These are phyloP conservation scores for Dactylella cylindrospora DNA, from an alignment of 2,329 filamentous ascomycete species.

Conservation along the genomic window DNA sequence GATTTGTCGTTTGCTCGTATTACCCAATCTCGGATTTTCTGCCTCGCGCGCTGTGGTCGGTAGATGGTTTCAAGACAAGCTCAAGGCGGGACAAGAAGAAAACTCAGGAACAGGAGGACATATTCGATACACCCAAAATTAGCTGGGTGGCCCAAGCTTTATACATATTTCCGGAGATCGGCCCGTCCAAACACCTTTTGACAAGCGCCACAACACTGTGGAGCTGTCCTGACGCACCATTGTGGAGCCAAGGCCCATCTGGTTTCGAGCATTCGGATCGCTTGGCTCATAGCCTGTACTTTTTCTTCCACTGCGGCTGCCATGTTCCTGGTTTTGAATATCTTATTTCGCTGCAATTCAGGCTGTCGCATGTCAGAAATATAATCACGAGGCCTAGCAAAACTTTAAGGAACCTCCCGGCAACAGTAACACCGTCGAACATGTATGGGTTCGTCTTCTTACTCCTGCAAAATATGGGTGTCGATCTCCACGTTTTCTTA, in stretches of 20 bases:
- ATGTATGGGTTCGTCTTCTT: too few species aligned
- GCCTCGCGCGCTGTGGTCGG: not conserved
- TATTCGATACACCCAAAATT: conserved; percentile 38
- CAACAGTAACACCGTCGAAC: conserved; percentile 12
- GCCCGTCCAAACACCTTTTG: conserved; percentile 40
- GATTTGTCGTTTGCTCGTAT: too few species aligned
- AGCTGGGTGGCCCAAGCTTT: conserved; percentile 22
- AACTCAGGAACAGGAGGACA: not conserved
- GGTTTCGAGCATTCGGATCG: not conserved
- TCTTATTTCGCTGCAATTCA: conserved; percentile 7
- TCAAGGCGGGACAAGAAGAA: conserved; percentile 18
- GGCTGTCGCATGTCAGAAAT: conserved; percentile 4
- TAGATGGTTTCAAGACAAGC: conserved; percentile 11
- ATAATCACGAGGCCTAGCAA: conserved; percentile 34
- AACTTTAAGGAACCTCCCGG: conserved; percentile 4
- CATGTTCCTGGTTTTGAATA: conserved; percentile 14
- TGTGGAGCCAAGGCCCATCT: conserved; percentile 29
- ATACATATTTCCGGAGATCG: conserved; percentile 27
- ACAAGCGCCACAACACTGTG: too few species aligned
- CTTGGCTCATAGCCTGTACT: conserved; percentile 24
- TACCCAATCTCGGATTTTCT: not conserved
- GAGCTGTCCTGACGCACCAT: conserved; percentile 21
- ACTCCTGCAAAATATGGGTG: conserved; percentile 4
- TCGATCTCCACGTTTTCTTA: conserved; percentile 39
- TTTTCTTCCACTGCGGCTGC: conserved; percentile 10